phyloP scores from a whole-genome alignment of 2,329 filamentous ascomycete species.

The Pseudogymnoascus sp. region DNA sequence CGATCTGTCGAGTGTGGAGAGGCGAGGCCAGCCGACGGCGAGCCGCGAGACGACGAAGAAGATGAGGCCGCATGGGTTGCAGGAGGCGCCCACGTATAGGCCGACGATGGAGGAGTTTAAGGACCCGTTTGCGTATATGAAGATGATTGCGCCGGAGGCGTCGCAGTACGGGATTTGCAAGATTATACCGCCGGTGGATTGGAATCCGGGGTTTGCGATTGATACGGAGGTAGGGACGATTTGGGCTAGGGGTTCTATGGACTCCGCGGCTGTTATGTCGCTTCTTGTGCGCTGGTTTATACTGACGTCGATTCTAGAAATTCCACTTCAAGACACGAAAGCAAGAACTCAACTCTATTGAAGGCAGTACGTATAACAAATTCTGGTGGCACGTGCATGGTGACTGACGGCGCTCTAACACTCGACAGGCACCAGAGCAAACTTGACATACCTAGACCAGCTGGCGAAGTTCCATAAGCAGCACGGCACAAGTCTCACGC shows the following conservation, averaged over 20 bases:
- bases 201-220: constrained; percentile 93
- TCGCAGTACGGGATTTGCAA: constrained; percentile 87
- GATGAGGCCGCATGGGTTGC: constrained; percentile 71
- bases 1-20: constrained; percentile 83
- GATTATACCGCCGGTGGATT: constrained; percentile 84
- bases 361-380: constrained; percentile 66
- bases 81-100: constrained; percentile 82
- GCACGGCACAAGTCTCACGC: constrained; percentile 85
- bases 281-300: neutral
- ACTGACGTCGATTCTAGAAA: constrained; percentile 46
- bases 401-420: constrained; percentile 16
- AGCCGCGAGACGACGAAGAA: constrained; percentile 69
- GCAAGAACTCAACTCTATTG: constrained; percentile 93
- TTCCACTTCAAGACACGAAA: constrained; percentile 96
- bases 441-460: constrained; percentile 91
- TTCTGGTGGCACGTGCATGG: constrained; percentile 10
- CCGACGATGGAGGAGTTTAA: constrained; percentile 92
- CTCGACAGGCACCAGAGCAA: constrained; percentile 72
- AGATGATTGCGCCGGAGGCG: constrained; percentile 81
- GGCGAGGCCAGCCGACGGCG: constrained; percentile 72
- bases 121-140: constrained; percentile 88
- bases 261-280: neutral
- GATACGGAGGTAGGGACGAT: constrained; percentile 70
- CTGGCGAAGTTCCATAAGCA: constrained; percentile 95
- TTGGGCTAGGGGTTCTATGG: neutral